Percentiles rank a stretch among this genome's conserved stretches.
Conservation (phyloP, 2,329 filamentous ascomycete genomes). For the Sporothrix inflata region DNA sequence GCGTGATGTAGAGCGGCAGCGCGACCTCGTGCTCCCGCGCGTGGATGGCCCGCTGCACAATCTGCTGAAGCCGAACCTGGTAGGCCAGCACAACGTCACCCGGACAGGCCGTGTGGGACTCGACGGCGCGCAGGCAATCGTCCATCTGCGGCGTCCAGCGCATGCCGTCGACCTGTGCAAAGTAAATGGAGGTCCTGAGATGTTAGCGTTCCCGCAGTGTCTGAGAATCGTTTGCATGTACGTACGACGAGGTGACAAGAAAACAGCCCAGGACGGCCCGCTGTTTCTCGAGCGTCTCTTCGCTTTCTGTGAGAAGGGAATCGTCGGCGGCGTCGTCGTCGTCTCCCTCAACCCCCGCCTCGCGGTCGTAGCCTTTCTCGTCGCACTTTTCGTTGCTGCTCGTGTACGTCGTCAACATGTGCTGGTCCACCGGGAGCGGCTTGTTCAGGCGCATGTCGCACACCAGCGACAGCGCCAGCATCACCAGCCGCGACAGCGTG, state of each 20-base stretch:
- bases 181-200: constrained; percentile 29
- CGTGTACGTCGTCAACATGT: constrained; percentile 18
- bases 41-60: constrained; percentile 41
- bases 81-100: constrained; percentile 54
- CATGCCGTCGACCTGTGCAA: constrained; percentile 55
- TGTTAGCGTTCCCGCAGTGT: background rate
- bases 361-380: background rate
- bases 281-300: constrained; percentile 52
- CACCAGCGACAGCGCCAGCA: constrained; percentile 47
- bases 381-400: background rate
- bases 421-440: constrained; percentile 25
- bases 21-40: background rate
- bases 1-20: background rate
- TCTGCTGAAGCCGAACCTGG: constrained; percentile 46
- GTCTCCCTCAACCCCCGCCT: background rate
- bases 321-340: constrained; percentile 3
- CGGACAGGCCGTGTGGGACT: constrained; percentile 49
- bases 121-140: constrained; percentile 54
- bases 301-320: constrained; percentile 25
- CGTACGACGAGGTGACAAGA: constrained; percentile 43
- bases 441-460: constrained; percentile 51
- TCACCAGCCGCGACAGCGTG: constrained; percentile 35
- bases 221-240: too few species aligned
- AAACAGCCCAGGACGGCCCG: constrained; percentile 54
- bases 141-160: constrained; percentile 63